Percentiles rank a stretch among this genome's conserved stretches.
Conservation (phyloP, 345 rosid species). For the Hibiscus syriacus region DNA sequence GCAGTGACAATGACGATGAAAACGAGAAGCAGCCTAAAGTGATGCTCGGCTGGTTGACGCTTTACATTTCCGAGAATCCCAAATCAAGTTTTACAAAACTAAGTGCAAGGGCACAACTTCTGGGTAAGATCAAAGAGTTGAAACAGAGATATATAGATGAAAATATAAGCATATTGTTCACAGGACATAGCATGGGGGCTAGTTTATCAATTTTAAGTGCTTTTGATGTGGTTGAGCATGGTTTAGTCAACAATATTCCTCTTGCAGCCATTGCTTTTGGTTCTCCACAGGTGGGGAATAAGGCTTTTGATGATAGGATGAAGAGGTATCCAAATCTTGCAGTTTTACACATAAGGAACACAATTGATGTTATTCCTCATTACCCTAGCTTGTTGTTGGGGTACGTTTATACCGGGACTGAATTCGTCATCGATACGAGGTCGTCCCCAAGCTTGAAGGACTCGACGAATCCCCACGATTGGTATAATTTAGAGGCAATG, state of each 20-base stretch:
- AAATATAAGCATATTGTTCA: conserved; percentile 44
- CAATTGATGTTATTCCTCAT: conserved; percentile 59
- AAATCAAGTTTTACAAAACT: conserved; percentile 51
- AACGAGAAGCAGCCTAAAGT: too few relatives aligned
- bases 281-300: conserved; percentile 71
- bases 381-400: too few relatives aligned
- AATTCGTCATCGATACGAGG: conserved; percentile 67
- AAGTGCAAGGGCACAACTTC: conserved; percentile 53
- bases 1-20: conserved; percentile 38
- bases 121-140: conserved; percentile 44
- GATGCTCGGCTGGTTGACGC: conserved; percentile 73
- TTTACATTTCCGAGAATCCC: conserved; percentile 58
- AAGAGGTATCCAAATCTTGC: conserved; percentile 37
- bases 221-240: conserved; percentile 70
- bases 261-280: conserved; percentile 75
- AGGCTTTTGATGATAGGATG: too few relatives aligned
- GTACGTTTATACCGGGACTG: too few relatives aligned
- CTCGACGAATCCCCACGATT: conserved; percentile 59
- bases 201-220: conserved; percentile 59
- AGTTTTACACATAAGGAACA: conserved; percentile 56
- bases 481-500: conserved; percentile 91
- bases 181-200: conserved; percentile 88
- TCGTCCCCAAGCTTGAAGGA: conserved; percentile 44
- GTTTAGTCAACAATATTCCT: conserved; percentile 42
- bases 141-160: conserved; percentile 42